Conservation (phyloP, 1,139 yeast genomes). For the Dujonia santamariae region DNA sequence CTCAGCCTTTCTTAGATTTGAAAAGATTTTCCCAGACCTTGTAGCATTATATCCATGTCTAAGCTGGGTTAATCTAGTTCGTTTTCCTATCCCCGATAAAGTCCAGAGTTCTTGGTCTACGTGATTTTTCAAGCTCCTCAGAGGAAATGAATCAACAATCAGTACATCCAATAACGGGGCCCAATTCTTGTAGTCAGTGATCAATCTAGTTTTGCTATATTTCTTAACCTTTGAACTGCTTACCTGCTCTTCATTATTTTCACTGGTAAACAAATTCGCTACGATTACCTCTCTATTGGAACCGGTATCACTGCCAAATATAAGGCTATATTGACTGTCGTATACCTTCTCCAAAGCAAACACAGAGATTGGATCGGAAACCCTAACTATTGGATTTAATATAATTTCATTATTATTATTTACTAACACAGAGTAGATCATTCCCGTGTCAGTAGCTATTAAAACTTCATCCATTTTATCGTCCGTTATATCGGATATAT, state of each 20-base stretch:
- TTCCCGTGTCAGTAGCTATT: conserved; percentile 41
- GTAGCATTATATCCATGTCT: conserved; percentile 35
- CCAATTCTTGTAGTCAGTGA: conserved; percentile 43
- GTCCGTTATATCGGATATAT: conserved; percentile 13
- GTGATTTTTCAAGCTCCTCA: conserved; percentile 16
- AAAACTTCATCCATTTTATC: conserved; percentile 31
- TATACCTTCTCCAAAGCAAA: conserved; percentile 25
- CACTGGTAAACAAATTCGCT: conserved; percentile 12
- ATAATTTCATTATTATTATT: conserved; percentile 11
- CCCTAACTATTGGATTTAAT: conserved; percentile 21
- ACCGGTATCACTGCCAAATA: conserved; percentile 35
- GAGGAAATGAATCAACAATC: conserved; percentile 26
- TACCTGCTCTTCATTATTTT: conserved; percentile 2
- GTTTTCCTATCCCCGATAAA: conserved; percentile 39
- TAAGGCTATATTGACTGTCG: conserved; percentile 19
- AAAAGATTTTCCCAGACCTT: conserved; percentile 25
- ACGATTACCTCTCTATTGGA: conserved; percentile 28
- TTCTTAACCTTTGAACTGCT: conserved; percentile 8
- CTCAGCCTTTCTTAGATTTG: conserved; percentile 26
- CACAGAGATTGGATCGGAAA: conserved; percentile 31
- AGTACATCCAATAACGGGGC: conserved; percentile 45
- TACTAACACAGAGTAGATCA: conserved; percentile 30
- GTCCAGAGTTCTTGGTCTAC: conserved; percentile 45
- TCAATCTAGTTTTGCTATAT: conserved; percentile 12
- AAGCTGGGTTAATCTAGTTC: conserved; percentile 37